A percentile compares a stretch with the other conserved stretches of the same genome.
phyloP scores from a whole-genome alignment of 1,139 yeast species.

The Meyerozyma elateridarum region DNA sequence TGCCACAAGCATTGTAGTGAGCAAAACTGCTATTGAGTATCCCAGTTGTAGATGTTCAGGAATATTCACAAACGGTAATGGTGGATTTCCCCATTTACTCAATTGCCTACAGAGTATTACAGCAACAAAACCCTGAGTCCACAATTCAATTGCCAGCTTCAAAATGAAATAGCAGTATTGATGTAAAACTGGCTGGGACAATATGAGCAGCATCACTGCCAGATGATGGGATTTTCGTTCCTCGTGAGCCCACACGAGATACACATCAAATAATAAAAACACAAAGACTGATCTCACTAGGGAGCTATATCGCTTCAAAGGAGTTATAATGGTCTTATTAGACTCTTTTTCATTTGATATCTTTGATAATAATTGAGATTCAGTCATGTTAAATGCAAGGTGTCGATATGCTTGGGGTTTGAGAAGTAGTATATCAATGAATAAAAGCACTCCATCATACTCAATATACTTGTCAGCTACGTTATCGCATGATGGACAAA shows the following conservation, averaged over 20 bases:
- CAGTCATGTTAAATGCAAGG: conserved; percentile 71
- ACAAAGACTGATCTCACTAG: conserved; percentile 53
- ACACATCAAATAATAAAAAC: conserved; percentile 80
- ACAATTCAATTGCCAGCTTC: conserved; percentile 53
- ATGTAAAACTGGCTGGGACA: conserved; percentile 39
- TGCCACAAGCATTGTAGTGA: conserved; percentile 69
- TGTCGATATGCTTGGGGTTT: conserved; percentile 92
- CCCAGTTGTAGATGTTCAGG: conserved; percentile 15
- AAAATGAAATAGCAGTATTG: conserved; percentile 69
- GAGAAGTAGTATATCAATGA: conserved; percentile 75
- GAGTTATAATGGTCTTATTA: background rate
- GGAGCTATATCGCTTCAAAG: conserved; percentile 19
- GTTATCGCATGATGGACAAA: conserved; percentile 65
- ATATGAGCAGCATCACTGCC: conserved; percentile 25
- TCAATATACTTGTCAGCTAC: conserved; percentile 92
- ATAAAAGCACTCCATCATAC: conserved; percentile 76
- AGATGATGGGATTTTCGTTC: conserved; percentile 49
- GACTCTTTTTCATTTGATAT: conserved; percentile 6
- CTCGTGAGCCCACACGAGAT: conserved; percentile 86
- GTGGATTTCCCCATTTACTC: conserved; percentile 27
- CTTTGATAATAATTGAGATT: conserved; percentile 20
- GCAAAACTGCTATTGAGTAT: conserved; percentile 37
- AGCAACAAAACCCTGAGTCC: background rate
- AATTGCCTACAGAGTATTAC: conserved; percentile 19
- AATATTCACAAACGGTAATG: conserved; percentile 12